phyloP scores from a whole-genome alignment of 2,329 filamentous ascomycete species.

The Ceratocystis cubensis region DNA sequence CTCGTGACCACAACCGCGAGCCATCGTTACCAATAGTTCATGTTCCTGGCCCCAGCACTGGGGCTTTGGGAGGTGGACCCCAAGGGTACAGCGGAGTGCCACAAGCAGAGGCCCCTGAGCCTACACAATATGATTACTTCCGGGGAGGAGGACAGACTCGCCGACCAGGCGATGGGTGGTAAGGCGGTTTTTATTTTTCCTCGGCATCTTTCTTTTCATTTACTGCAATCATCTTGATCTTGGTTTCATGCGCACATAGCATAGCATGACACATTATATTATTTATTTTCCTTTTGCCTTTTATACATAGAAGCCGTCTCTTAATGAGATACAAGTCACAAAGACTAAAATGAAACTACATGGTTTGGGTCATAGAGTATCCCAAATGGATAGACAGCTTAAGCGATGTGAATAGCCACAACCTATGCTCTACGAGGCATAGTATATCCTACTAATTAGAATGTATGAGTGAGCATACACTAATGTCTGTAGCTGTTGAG shows the following conservation, averaged over 20 bases:
- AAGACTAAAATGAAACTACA: background rate
- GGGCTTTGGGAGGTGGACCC: conserved; percentile 45
- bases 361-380: background rate
- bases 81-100: conserved; percentile 48
- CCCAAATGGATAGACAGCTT: no score
- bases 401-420: no score
- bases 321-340: background rate
- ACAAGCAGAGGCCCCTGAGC: conserved; percentile 40
- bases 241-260: no score
- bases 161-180: conserved; percentile 33
- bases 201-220: background rate
- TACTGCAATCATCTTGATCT: background rate
- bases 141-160: conserved; percentile 29
- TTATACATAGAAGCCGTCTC: background rate
- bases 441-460: no score
- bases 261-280: conserved; percentile 19
- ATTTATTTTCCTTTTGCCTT: conserved; percentile 14
- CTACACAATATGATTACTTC: conserved; percentile 46
- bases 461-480: no score
- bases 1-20: conserved; percentile 21
- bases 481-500: no score
- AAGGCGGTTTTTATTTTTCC: conserved; percentile 14
- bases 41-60: conserved; percentile 34
- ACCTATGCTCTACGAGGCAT: no score
- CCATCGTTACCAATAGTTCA: conserved; percentile 7